A percentile compares a stretch with the other conserved stretches of the same genome.
Evolutionary conservation across 768 basidiomycete species (phyloP).

Genomic region (Tulasnella sp.): DNA sequence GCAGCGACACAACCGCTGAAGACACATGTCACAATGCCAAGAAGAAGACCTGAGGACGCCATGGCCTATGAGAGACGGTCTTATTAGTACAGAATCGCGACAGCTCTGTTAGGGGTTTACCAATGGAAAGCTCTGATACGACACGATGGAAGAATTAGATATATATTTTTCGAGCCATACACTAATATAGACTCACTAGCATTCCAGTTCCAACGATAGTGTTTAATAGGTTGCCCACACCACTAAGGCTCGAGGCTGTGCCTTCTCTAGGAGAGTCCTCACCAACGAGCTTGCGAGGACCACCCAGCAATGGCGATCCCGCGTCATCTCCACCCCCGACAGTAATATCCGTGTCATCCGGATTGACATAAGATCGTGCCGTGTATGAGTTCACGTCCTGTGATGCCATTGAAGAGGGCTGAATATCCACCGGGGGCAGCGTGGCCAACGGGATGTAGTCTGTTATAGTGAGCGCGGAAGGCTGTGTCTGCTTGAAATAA

Average conservation of each 20-base stretch:
- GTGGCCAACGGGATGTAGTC: background rate
- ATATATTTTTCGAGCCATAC: no score
- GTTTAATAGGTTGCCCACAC: constrained; percentile 71
- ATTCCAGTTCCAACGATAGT: constrained; percentile 91
- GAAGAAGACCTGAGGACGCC: constrained; percentile 81
- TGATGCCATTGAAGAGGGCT: background rate
- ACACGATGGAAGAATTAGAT: no score
- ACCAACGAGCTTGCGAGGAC: constrained; percentile 25
- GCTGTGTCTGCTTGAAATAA: no score
- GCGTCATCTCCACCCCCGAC: constrained; percentile 19
- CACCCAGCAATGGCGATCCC: constrained; percentile 43
- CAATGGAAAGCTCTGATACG: constrained; percentile 54
- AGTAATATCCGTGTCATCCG: constrained; percentile 28
- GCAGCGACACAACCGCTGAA: constrained; percentile 66
- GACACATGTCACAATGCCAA: constrained; percentile 79
- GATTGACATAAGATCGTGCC: constrained; percentile 60
- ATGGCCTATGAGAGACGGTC: constrained; percentile 47
- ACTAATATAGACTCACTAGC: constrained; percentile 31
- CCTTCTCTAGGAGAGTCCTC: constrained; percentile 37
- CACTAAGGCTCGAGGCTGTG: constrained; percentile 55
- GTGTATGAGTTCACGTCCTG: constrained; percentile 32
- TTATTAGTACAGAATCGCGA: background rate
- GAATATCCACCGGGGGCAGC: background rate
- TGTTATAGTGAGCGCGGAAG: no score
- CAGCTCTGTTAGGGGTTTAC: constrained; percentile 33